Conservation (phyloP, 1,139 yeast species). For the Pichia sp. region DNA sequence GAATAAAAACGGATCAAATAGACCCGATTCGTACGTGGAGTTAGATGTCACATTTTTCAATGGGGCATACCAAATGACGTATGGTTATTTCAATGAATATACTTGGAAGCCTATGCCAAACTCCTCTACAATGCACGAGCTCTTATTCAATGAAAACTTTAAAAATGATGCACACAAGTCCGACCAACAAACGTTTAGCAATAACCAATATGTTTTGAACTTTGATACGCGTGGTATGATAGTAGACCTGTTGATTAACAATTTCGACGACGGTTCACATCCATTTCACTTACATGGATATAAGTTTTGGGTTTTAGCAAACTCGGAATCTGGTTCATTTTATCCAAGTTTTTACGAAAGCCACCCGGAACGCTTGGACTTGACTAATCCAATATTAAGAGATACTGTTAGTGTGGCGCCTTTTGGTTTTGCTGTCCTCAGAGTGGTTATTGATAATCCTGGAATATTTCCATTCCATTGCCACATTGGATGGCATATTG, state of each 20-base stretch:
- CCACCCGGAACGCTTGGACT: slow-evolving; percentile 37
- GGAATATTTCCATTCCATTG: slow-evolving; percentile 95
- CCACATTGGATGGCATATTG: slow-evolving; percentile 91
- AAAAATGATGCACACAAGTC: slow-evolving; percentile 4
- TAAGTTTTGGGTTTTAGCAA: slow-evolving; percentile 37
- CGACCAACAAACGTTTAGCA: slow-evolving; percentile 6
- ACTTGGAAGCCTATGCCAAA: slow-evolving; percentile 12
- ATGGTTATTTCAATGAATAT: slow-evolving; percentile 17
- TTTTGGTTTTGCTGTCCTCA: slow-evolving; percentile 55
- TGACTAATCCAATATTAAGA: slow-evolving; percentile 52
- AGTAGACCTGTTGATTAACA: slow-evolving; percentile 60
- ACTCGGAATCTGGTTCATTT: slow-evolving; percentile 30
- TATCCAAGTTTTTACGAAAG: slow-evolving; percentile 40
- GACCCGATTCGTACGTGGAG: slow-evolving; percentile 24
- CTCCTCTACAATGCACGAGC: slow-evolving; percentile 17
- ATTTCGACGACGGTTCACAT: slow-evolving; percentile 64
- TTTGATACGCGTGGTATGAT: slow-evolving; percentile 28
- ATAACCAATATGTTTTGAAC: slow-evolving; percentile 15
- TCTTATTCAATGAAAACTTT: slow-evolving; percentile 11
- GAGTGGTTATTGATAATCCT: slow-evolving; percentile 79
- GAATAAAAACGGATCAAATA: slow-evolving; percentile 23
- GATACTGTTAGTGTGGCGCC: slow-evolving; percentile 66
- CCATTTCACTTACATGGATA: slow-evolving; percentile 79
- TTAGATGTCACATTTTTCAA: slow-evolving; percentile 26
- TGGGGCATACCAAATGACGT: slow-evolving; percentile 14